Evolutionary conservation across 768 basidiomycete genomes (phyloP).

Genomic region (Xerocomellus amylosporus): DNA sequence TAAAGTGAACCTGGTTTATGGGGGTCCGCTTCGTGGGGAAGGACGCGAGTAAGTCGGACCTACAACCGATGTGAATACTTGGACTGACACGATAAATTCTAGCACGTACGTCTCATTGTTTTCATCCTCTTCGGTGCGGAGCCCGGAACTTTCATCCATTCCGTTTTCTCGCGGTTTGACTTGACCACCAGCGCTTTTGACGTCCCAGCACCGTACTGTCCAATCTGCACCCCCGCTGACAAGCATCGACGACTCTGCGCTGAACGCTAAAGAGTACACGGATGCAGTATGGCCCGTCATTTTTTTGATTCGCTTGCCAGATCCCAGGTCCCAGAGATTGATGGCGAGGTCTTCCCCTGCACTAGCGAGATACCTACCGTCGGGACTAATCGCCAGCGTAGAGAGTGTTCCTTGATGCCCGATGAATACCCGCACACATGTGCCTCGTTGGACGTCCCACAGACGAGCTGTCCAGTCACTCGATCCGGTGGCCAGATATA

Average conservation of each 20-base stretch:
- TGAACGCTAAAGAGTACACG: constrained; percentile 88
- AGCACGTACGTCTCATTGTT: constrained; percentile 67
- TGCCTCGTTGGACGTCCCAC: constrained; percentile 97
- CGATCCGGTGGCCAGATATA: constrained; percentile 96
- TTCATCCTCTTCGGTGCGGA: constrained; percentile 46
- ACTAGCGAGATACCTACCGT: constrained; percentile 90
- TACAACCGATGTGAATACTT: constrained; percentile 31
- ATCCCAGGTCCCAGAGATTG: constrained; percentile 94
- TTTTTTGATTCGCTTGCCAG: constrained; percentile 92
- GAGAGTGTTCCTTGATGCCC: constrained; percentile 91
- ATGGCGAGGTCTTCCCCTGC: constrained; percentile 92
- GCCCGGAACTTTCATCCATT: constrained; percentile 31
- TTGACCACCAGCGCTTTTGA: constrained; percentile 73
- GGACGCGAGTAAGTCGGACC: constrained; percentile 81
- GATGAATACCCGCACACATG: constrained; percentile 91
- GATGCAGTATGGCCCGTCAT: constrained; percentile 93
- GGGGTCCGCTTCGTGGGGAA: constrained; percentile 97
- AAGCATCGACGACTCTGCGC: constrained; percentile 85
- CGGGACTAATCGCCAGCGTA: constrained; percentile 85
- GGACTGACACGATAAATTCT: background rate
- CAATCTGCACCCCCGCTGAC: constrained; percentile 92
- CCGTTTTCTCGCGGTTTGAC: constrained; percentile 60
- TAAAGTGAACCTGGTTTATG: constrained; percentile 89
- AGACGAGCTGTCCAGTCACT: constrained; percentile 94
- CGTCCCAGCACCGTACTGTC: constrained; percentile 99